Evolutionary conservation across 2,329 filamentous ascomycete genomes (phyloP).

Genomic region (Fusarium aywerte): DNA sequence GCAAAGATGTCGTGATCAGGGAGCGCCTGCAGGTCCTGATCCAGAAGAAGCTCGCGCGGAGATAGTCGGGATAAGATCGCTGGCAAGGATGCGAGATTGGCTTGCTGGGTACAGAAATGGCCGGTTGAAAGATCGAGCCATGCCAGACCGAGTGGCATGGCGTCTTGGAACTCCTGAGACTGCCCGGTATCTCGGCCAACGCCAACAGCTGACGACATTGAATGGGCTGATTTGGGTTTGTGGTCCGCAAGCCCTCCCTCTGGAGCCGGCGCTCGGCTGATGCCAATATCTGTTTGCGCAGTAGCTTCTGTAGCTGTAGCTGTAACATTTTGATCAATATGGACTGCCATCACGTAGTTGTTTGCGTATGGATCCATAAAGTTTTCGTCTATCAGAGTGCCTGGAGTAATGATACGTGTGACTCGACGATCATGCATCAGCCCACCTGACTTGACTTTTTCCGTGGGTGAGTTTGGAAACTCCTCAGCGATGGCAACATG

Average conservation of each 20-base stretch:
- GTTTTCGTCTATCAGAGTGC: conserved; percentile 95
- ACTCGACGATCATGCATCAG: conserved; percentile 87
- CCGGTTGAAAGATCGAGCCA: conserved; percentile 97
- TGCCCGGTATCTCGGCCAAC: conserved; percentile 27
- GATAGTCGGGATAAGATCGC: conserved; percentile 84
- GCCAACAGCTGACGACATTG: conserved; percentile 37
- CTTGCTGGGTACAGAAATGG: conserved; percentile 87
- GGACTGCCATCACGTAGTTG: conserved; percentile 89
- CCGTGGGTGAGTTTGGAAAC: conserved; percentile 77
- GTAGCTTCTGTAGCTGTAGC: not conserved
- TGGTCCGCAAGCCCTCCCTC: conserved; percentile 23
- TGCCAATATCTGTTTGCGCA: conserved; percentile 69
- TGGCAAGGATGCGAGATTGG: conserved; percentile 76
- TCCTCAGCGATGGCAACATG: conserved; percentile 96
- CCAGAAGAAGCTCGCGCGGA: conserved; percentile 85
- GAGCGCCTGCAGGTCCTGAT: conserved; percentile 68
- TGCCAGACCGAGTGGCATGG: conserved; percentile 74
- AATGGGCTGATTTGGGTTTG: conserved; percentile 34
- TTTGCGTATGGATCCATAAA: conserved; percentile 96
- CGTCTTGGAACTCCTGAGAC: conserved; percentile 29
- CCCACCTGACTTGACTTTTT: conserved; percentile 78
- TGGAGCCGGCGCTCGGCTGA: conserved; percentile 48
- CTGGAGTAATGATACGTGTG: conserved; percentile 88
- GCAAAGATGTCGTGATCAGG: conserved; percentile 70
- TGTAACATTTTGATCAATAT: conserved; percentile 51